Conservation (phyloP, 2,329 filamentous ascomycete species). For the Seiridium cupressi region DNA sequence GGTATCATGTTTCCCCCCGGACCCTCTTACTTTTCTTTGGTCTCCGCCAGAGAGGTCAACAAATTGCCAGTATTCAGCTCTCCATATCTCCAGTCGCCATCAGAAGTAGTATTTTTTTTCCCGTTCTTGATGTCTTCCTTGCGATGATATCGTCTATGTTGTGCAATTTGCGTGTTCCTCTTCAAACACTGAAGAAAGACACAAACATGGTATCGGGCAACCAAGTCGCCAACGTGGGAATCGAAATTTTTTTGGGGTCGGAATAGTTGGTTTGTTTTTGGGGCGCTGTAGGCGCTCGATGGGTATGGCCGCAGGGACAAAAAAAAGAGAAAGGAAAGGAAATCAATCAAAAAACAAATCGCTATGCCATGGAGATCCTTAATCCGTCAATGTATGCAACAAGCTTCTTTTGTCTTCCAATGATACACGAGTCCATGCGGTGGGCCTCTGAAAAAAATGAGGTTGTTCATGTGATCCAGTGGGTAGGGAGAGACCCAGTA, state of each 20-base stretch:
- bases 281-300: slow-evolving; percentile 23
- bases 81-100: neutral
- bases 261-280: slow-evolving; percentile 24
- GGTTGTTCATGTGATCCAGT: slow-evolving; percentile 7
- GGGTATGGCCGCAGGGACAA: slow-evolving; percentile 27
- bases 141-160: slow-evolving; percentile 7
- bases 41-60: slow-evolving; percentile 1
- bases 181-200: neutral
- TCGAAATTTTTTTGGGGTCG: slow-evolving; percentile 27
- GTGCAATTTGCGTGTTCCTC: slow-evolving; percentile 4
- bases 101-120: neutral
- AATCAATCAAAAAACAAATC: slow-evolving; percentile 36
- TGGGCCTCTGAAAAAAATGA: slow-evolving; percentile 14
- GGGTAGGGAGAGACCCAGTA: neutral
- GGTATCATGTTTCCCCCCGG: slow-evolving; percentile 3
- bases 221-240: slow-evolving; percentile 15
- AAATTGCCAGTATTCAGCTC: neutral
- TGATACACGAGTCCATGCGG: slow-evolving; percentile 34
- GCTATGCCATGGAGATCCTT: slow-evolving; percentile 45
- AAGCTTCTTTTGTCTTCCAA: slow-evolving; percentile 40
- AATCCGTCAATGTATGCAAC: slow-evolving; percentile 41
- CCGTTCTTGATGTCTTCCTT: neutral
- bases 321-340: slow-evolving; percentile 22
- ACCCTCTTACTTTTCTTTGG: neutral
- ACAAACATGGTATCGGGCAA: neutral